Conservation (phyloP, 768 basidiomycete genomes). For the Mrakia blollopis region DNA sequence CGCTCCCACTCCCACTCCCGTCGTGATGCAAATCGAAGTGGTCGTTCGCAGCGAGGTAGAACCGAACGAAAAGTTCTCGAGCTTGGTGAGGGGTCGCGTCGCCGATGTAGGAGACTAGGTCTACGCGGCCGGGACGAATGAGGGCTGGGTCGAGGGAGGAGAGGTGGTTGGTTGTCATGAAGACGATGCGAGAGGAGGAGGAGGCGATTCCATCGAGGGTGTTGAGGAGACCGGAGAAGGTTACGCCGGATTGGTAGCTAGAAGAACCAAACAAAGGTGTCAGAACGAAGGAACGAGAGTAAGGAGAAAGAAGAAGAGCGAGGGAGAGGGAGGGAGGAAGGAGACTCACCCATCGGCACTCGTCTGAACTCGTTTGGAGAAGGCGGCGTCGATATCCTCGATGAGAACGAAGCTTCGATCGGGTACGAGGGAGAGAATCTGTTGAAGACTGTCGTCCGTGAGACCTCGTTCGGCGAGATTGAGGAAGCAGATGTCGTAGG, state of each 20-base stretch:
- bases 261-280: neutral
- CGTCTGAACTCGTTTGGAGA: constrained; percentile 85
- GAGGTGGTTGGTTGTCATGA: constrained; percentile 98
- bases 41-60: constrained; percentile 61
- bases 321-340: constrained; percentile 12
- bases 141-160: constrained; percentile 85
- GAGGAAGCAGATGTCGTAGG: constrained; percentile 91
- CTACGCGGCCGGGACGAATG: constrained; percentile 92
- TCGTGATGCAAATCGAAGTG: neutral
- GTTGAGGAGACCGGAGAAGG: constrained; percentile 95
- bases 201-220: constrained; percentile 96
- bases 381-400: constrained; percentile 96
- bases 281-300: neutral
- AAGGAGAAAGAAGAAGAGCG: neutral
- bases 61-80: constrained; percentile 66
- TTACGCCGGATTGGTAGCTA: constrained; percentile 90
- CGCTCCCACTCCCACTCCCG: neutral
- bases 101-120: constrained; percentile 73
- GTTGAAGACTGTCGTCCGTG: constrained; percentile 92
- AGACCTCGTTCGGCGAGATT: constrained; percentile 94
- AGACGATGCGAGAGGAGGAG: constrained; percentile 86
- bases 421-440: constrained; percentile 85
- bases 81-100: constrained; percentile 83
- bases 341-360: constrained; percentile 78
- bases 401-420: constrained; percentile 91